Evolutionary conservation across 2,329 filamentous ascomycete genomes (phyloP).

Genomic region (Fusarium sp.): DNA sequence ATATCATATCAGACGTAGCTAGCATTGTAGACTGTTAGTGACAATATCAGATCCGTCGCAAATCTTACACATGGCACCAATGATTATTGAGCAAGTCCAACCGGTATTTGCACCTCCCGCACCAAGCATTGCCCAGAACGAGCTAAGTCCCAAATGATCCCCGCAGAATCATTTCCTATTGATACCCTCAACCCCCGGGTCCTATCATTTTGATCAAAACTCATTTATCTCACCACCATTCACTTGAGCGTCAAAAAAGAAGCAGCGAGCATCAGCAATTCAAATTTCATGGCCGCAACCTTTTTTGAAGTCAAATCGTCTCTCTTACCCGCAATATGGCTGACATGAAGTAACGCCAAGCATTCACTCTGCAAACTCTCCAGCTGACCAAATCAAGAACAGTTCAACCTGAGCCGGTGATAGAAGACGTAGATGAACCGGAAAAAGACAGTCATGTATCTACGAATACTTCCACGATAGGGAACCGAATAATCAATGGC

Average conservation of each 20-base stretch:
- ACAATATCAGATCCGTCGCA: accelerated
- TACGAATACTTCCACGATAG: accelerated
- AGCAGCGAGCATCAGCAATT: not conserved
- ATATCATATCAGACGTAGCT: too few relatives aligned
- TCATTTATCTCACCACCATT: too few relatives aligned
- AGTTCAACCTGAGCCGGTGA: not conserved
- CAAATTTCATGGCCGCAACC: accelerated
- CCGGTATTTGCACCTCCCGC: not conserved
- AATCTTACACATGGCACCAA: not conserved
- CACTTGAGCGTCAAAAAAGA: not conserved
- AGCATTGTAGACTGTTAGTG: not conserved
- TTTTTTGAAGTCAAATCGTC: accelerated
- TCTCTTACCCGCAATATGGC: not conserved
- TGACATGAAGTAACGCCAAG: not conserved
- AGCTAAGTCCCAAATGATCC: constrained; percentile 8
- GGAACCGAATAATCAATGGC: accelerated
- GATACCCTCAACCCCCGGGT: not conserved
- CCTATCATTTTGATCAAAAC: not conserved
- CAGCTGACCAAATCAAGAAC: not conserved
- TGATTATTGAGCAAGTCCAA: not conserved
- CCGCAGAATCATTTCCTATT: not conserved
- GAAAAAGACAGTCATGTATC: not conserved
- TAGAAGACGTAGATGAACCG: not conserved
- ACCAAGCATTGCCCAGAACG: not conserved
- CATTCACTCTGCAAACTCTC: accelerated